A percentile compares a stretch with the other conserved stretches of the same genome.
Evolutionary conservation across 2,329 filamentous ascomycete genomes (phyloP).

Genomic region (Cercospora canescens): DNA sequence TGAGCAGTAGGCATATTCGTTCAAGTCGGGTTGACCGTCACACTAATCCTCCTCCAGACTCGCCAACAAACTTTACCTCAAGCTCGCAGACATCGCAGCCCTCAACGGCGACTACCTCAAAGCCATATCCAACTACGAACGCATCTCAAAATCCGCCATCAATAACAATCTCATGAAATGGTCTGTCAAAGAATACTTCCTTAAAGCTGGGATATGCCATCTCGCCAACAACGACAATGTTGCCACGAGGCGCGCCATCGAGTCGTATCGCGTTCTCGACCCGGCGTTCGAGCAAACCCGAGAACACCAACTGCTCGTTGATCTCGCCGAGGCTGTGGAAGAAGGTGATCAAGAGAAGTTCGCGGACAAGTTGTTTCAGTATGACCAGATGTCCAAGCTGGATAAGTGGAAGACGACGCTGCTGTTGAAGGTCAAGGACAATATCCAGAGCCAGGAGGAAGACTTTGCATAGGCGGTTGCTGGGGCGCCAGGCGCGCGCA

Average conservation of each 20-base stretch:
- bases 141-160: conserved; percentile 72
- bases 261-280: conserved; percentile 79
- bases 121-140: conserved; percentile 79
- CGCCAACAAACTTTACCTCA: conserved; percentile 91
- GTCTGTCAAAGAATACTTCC: conserved; percentile 92
- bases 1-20: conserved; percentile 60
- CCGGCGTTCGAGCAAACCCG: conserved; percentile 73
- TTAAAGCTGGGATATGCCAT: conserved; percentile 92
- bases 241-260: conserved; percentile 74
- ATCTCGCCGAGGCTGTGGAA: conserved; percentile 74
- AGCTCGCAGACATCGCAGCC: conserved; percentile 84
- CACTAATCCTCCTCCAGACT: conserved; percentile 54
- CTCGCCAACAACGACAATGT: conserved; percentile 76
- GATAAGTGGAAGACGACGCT: conserved; percentile 97
- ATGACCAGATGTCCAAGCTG: conserved; percentile 87
- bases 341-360: conserved; percentile 79
- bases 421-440: conserved; percentile 77
- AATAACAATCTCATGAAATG: conserved; percentile 92
- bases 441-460: conserved; percentile 70
- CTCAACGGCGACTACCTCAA: conserved; percentile 82
- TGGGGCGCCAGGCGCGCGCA: neutral
- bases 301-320: conserved; percentile 77
- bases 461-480: conserved; percentile 60
- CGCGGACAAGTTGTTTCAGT: conserved; percentile 83
- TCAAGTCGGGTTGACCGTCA: neutral